Percentiles rank a stretch among this genome's conserved stretches.
phyloP scores from a whole-genome alignment of 2,329 filamentous ascomycete genomes.

The Madurella fahalii region DNA sequence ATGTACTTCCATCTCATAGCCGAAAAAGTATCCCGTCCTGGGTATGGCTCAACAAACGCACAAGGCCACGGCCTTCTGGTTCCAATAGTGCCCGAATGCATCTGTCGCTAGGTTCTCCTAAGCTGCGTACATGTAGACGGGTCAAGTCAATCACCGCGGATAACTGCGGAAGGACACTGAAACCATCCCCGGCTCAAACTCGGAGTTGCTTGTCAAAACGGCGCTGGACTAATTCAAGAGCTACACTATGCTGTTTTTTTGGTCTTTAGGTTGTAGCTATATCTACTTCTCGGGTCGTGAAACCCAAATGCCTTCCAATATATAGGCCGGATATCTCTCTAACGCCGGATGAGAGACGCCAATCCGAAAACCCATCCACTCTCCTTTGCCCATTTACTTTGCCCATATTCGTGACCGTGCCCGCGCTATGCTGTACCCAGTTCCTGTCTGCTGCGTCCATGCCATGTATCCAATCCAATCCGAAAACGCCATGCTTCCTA shows the following conservation, averaged over 20 bases:
- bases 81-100: too few relatives aligned
- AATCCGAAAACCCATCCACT: background rate
- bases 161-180: too few relatives aligned
- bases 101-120: too few relatives aligned
- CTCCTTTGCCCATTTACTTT: background rate
- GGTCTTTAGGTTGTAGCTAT: background rate
- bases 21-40: too few relatives aligned
- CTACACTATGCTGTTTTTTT: too few relatives aligned
- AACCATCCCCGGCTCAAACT: too few relatives aligned
- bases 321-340: background rate
- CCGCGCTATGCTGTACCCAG: background rate
- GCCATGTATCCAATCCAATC: constrained; percentile 4
- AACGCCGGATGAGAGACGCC: background rate
- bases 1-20: background rate
- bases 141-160: background rate
- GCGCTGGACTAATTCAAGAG: too few relatives aligned
- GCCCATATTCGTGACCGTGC: background rate
- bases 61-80: background rate
- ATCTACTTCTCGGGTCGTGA: constrained; percentile 3
- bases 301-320: constrained; percentile 1
- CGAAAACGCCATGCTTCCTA: background rate
- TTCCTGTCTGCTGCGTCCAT: background rate
- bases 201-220: too few relatives aligned
- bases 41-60: background rate
- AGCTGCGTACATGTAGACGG: background rate